A percentile compares a stretch with the other conserved stretches of the same genome.
Evolutionary conservation across 2,329 filamentous ascomycete genomes (phyloP).

Genomic region (Fusarium fujikuroi): DNA sequence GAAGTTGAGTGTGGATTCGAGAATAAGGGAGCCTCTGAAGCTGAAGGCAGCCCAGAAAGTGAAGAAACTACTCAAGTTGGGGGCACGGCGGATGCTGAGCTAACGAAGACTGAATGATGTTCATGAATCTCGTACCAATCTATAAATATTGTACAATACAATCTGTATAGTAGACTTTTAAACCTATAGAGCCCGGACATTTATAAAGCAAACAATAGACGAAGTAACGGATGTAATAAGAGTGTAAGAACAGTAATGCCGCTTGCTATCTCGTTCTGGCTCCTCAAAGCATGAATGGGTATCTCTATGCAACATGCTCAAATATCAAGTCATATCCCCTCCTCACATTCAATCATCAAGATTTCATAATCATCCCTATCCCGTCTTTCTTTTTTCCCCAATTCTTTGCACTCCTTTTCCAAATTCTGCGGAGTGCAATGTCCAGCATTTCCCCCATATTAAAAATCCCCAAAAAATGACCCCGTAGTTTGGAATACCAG

Average conservation of each 20-base stretch:
- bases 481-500: slow-evolving; percentile 40
- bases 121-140: background rate
- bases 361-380: slow-evolving; percentile 38
- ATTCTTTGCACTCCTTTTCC: slow-evolving; percentile 32
- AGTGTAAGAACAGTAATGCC: slow-evolving; percentile 41
- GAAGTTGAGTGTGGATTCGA: background rate
- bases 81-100: background rate
- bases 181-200: background rate
- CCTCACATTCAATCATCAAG: slow-evolving; percentile 41
- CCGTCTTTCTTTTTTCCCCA: background rate
- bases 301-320: slow-evolving; percentile 49
- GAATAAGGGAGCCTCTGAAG: background rate
- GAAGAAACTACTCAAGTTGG: background rate
- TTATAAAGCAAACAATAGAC: background rate
- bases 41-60: too few species aligned
- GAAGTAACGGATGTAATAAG: background rate
- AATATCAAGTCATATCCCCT: slow-evolving; percentile 39
- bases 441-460: slow-evolving; percentile 42
- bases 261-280: slow-evolving; percentile 46
- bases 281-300: slow-evolving; percentile 45
- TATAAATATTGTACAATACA: background rate
- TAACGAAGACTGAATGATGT: background rate
- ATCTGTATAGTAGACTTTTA: slow-evolving; percentile 4
- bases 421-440: slow-evolving; percentile 37
- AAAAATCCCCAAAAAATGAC: slow-evolving; percentile 5